phyloP scores from a whole-genome alignment of 495 filamentous ascomycete species.

The Lasiosphaeria ovina region DNA sequence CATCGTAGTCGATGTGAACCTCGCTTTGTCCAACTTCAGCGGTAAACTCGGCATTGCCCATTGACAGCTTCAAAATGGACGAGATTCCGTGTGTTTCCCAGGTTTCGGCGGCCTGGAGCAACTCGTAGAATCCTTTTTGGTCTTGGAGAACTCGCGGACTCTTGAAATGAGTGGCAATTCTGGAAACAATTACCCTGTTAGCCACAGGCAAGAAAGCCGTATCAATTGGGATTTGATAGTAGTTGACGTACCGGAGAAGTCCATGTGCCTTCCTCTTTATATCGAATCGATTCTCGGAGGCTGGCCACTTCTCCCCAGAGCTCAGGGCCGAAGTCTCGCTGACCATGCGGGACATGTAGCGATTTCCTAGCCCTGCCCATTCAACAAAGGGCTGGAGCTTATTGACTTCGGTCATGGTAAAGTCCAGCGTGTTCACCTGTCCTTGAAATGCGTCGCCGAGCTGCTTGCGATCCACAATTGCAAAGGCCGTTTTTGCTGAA shows the following conservation, averaged over 20 bases:
- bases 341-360: constrained; percentile 35
- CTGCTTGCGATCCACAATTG: constrained; percentile 35
- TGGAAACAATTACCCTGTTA: constrained; percentile 12
- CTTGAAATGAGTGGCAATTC: constrained; percentile 32
- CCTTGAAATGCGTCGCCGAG: constrained; percentile 26
- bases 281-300: constrained; percentile 24
- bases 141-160: constrained; percentile 28
- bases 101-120: constrained; percentile 25
- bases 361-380: constrained; percentile 30
- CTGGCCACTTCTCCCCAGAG: constrained; percentile 18
- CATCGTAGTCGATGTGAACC: constrained; percentile 33
- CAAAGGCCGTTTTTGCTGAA: constrained; percentile 25
- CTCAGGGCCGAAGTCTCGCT: constrained; percentile 32
- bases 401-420: constrained; percentile 31
- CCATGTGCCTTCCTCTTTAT: constrained; percentile 37
- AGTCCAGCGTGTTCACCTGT: constrained; percentile 36
- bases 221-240: constrained; percentile 18
- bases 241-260: constrained; percentile 27
- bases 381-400: constrained; percentile 33
- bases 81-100: constrained; percentile 35
- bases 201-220: not conserved
- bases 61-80: constrained; percentile 23
- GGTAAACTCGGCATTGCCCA: constrained; percentile 24
- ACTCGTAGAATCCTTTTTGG: constrained; percentile 28
- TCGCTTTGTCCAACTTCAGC: constrained; percentile 24